These are phyloP conservation scores for Ophiocordyceps australis DNA, from an alignment of 2,329 filamentous ascomycete genomes.

Conservation along the genomic window DNA sequence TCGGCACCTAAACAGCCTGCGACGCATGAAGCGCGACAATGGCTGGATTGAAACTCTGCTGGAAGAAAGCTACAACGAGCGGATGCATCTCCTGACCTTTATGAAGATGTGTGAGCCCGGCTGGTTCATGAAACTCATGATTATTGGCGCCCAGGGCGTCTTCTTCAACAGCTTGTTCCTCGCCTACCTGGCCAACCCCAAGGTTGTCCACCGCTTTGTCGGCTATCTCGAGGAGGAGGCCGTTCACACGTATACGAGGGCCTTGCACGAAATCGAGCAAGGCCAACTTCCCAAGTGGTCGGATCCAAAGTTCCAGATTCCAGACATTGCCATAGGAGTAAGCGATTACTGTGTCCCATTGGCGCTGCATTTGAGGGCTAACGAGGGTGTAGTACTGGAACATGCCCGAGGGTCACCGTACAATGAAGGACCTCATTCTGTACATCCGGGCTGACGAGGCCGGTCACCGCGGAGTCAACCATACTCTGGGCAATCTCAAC, in stretches of 20 bases:
- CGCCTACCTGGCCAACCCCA: slow-evolving; percentile 70
- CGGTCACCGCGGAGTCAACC: slow-evolving; percentile 86
- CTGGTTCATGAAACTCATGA: slow-evolving; percentile 81
- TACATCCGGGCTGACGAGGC: slow-evolving; percentile 87
- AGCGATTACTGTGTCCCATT: slow-evolving; percentile 5
- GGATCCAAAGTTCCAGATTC: slow-evolving; percentile 49
- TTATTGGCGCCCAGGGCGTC: slow-evolving; percentile 82
- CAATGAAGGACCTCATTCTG: slow-evolving; percentile 71
- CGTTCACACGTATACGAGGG: slow-evolving; percentile 84
- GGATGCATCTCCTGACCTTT: slow-evolving; percentile 87
- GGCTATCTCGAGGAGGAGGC: slow-evolving; percentile 96
- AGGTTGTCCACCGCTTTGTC: slow-evolving; percentile 85
- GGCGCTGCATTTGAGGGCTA: too few relatives aligned
- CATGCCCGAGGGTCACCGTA: slow-evolving; percentile 69
- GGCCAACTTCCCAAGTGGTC: slow-evolving; percentile 75
- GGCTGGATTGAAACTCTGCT: slow-evolving; percentile 91
- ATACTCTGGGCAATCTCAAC: slow-evolving; percentile 78
- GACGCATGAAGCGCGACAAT: slow-evolving; percentile 79
- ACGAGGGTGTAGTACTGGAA: slow-evolving; percentile 73
- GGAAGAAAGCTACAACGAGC: slow-evolving; percentile 81
- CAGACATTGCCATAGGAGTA: slow-evolving; percentile 63
- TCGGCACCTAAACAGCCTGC: slow-evolving; percentile 67
- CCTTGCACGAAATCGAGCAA: slow-evolving; percentile 69
- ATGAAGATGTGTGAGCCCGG: slow-evolving; percentile 65
- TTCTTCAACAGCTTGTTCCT: slow-evolving; percentile 94